Conservation (phyloP, 805 yeast genomes). For the Debaryomyces prosopidis region DNA sequence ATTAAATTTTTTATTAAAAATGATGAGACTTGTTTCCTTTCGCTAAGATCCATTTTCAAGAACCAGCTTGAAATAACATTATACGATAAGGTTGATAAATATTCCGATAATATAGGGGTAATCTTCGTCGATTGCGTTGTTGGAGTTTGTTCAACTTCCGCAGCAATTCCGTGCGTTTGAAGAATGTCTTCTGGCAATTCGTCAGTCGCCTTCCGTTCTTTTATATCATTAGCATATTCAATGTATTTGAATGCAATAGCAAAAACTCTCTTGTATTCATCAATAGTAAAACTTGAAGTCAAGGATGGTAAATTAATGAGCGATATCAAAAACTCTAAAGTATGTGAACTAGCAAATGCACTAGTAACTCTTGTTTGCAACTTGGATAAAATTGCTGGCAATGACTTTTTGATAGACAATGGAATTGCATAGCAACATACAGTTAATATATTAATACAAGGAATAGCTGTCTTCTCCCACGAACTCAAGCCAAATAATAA, state of each 20-base stretch:
- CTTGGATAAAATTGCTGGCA: slow-evolving; percentile 68
- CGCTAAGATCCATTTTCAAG: slow-evolving; percentile 57
- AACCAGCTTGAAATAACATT: slow-evolving; percentile 73
- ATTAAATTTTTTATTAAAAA: slow-evolving; percentile 62
- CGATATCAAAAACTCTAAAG: slow-evolving; percentile 71
- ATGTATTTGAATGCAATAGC: slow-evolving; percentile 82
- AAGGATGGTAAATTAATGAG: slow-evolving; percentile 65
- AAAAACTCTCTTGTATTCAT: slow-evolving; percentile 77
- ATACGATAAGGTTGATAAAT: slow-evolving; percentile 63
- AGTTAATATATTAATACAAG: slow-evolving; percentile 73
- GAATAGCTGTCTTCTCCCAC: slow-evolving; percentile 78
- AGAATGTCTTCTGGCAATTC: slow-evolving; percentile 7
- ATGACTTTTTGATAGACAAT: slow-evolving; percentile 62
- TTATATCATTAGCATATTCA: slow-evolving; percentile 62
- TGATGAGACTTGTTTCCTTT: slow-evolving; percentile 59
- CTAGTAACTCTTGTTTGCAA: slow-evolving; percentile 75
- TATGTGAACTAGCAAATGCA: slow-evolving; percentile 67
- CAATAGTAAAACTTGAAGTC: slow-evolving; percentile 70
- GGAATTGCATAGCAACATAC: slow-evolving; percentile 84
- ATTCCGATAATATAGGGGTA: slow-evolving; percentile 56
- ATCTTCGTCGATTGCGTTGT: slow-evolving; percentile 50
- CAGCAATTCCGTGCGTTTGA: slow-evolving; percentile 46
- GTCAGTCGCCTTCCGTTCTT: slow-evolving; percentile 22
- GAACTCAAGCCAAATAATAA: slow-evolving; percentile 62
- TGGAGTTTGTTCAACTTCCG: slow-evolving; percentile 53